A percentile compares a stretch with the other conserved stretches of the same genome.
Evolutionary conservation across 2,329 filamentous ascomycete genomes (phyloP).

Genomic region (Diaporthe nobilis): DNA sequence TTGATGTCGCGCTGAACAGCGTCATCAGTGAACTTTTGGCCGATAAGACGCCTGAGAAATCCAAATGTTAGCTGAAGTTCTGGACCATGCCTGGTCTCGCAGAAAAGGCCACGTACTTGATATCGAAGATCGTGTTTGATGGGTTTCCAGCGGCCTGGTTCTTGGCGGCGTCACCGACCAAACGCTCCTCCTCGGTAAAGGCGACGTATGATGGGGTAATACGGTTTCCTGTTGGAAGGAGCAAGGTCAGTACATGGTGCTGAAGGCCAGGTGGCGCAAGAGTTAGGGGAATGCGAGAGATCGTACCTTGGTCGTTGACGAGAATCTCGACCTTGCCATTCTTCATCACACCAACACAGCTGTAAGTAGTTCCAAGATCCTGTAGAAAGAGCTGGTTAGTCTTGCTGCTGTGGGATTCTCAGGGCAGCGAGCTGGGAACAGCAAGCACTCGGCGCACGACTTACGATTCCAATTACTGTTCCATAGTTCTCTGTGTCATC

Average conservation of each 20-base stretch:
- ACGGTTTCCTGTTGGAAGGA: slow-evolving; percentile 76
- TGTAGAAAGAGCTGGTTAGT: slow-evolving; percentile 49
- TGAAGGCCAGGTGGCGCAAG: too few species aligned
- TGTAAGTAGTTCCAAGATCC: slow-evolving; percentile 90
- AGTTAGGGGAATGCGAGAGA: neutral
- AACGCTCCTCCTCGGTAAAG: slow-evolving; percentile 95
- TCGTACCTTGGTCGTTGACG: slow-evolving; percentile 84
- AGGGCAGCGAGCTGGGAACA: neutral
- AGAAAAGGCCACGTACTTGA: slow-evolving; percentile 75
- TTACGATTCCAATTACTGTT: slow-evolving; percentile 92
- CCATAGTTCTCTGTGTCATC: slow-evolving; percentile 84
- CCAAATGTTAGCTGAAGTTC: neutral
- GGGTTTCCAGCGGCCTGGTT: slow-evolving; percentile 92
- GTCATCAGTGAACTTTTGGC: slow-evolving; percentile 85
- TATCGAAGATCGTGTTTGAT: slow-evolving; percentile 81
- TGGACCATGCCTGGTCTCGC: neutral
- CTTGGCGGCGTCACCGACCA: slow-evolving; percentile 98
- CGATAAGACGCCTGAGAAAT: slow-evolving; percentile 79
- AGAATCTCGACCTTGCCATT: slow-evolving; percentile 96
- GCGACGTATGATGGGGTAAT: slow-evolving; percentile 96
- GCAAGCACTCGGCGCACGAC: slow-evolving; percentile 48
- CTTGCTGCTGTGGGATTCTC: slow-evolving; percentile 1
- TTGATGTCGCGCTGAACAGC: slow-evolving; percentile 95
- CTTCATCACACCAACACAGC: slow-evolving; percentile 95
- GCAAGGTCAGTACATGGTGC: neutral